phyloP scores from a whole-genome alignment of 1,284 basidiomycete genomes.

The Rhizoctonia solani region DNA sequence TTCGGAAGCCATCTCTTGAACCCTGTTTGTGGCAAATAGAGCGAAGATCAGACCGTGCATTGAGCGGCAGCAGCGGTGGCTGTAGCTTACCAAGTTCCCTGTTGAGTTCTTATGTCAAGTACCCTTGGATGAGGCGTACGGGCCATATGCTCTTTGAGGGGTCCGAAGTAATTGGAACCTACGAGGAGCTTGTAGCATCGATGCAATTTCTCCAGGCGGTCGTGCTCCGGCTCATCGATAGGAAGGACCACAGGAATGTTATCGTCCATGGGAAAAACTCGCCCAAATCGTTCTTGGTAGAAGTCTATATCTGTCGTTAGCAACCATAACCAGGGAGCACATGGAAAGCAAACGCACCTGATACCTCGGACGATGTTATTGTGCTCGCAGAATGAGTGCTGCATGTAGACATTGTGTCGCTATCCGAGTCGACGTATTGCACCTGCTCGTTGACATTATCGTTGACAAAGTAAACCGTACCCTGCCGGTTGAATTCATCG shows the following conservation, averaged over 20 bases:
- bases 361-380: constrained; percentile 16
- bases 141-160: constrained; percentile 4
- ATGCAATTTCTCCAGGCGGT: constrained; percentile 1
- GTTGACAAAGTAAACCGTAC: constrained; percentile 26
- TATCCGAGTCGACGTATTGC: constrained; percentile 15
- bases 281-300: constrained; percentile 10
- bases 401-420: constrained; percentile 13
- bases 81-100: neutral
- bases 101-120: constrained; percentile 14
- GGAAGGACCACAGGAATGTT: constrained; percentile 10
- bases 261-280: constrained; percentile 21
- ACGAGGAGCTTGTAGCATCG: constrained; percentile 3
- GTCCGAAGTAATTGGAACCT: constrained; percentile 19
- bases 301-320: neutral
- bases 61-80: neutral
- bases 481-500: constrained; percentile 29
- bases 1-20: constrained; percentile 17
- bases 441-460: neutral
- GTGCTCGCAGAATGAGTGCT: constrained; percentile 9
- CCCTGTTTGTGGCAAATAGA: neutral
- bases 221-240: constrained; percentile 14
- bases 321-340: neutral
- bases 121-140: constrained; percentile 1
- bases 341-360: neutral
- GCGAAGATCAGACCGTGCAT: neutral